phyloP scores from a whole-genome alignment of 2,329 filamentous ascomycete species.

The Pestalotiopsis fici region DNA sequence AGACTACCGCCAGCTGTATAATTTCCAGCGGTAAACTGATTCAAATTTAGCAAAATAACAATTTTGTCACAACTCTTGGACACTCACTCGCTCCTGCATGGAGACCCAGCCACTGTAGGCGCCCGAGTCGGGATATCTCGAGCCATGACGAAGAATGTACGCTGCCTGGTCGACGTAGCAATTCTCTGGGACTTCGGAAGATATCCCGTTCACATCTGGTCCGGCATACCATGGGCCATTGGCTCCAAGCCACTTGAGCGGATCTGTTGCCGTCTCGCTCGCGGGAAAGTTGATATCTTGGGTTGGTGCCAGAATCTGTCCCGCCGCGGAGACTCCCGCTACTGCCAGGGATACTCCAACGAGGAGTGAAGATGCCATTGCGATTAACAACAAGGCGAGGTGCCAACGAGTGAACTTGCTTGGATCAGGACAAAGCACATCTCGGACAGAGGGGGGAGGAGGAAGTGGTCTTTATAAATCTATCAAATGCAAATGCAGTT shows the following conservation, averaged over 20 bases:
- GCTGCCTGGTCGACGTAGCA: slow-evolving; percentile 63
- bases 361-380: slow-evolving; percentile 16
- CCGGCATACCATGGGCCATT: slow-evolving; percentile 56
- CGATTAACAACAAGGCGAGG: slow-evolving; percentile 10
- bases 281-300: slow-evolving; percentile 32
- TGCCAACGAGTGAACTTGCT: neutral
- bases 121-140: slow-evolving; percentile 61
- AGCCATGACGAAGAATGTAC: slow-evolving; percentile 62
- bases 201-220: slow-evolving; percentile 57
- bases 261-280: slow-evolving; percentile 35
- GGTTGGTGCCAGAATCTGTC: slow-evolving; percentile 25
- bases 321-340: slow-evolving; percentile 13
- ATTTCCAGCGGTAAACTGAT: slow-evolving; percentile 51
- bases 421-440: neutral
- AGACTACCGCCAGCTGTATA: slow-evolving; percentile 56
- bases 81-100: slow-evolving; percentile 42
- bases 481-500: neutral
- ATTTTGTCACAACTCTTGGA: neutral
- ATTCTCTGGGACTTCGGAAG: slow-evolving; percentile 51
- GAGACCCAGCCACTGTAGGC: slow-evolving; percentile 60
- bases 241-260: slow-evolving; percentile 49
- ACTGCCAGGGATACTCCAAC: slow-evolving; percentile 12
- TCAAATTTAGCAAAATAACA: neutral
- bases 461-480: too few species aligned
- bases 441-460: neutral